Conservation (phyloP, 106 monocot species). For the Gastrodia elata region DNA sequence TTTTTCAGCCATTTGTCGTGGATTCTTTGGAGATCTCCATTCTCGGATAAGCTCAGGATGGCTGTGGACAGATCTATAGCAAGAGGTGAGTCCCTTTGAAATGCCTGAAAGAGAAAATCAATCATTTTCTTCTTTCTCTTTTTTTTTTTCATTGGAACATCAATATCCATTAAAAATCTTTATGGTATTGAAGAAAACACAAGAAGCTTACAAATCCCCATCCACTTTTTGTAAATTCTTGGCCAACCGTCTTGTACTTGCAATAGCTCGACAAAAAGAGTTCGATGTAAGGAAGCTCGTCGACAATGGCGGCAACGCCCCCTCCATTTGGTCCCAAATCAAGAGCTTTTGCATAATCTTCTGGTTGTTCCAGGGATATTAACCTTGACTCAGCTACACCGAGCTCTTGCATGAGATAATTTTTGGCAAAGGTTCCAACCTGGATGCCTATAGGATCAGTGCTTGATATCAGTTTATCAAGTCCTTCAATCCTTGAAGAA, state of each 20-base stretch:
- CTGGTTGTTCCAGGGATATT: constrained; percentile 36
- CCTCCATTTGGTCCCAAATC: constrained; percentile 52
- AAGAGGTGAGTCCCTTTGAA: constrained; percentile 90
- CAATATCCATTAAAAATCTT: background rate
- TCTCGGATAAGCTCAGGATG: constrained; percentile 76
- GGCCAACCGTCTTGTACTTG: constrained; percentile 63
- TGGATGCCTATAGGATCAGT: constrained; percentile 70
- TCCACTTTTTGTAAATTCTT: constrained; percentile 79
- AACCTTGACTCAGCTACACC: constrained; percentile 54
- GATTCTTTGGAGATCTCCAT: constrained; percentile 81
- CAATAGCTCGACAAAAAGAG: constrained; percentile 71
- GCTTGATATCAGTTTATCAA: constrained; percentile 67
- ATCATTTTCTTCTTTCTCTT: too few relatives aligned
- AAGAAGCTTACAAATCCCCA: constrained; percentile 87
- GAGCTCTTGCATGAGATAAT: constrained; percentile 65
- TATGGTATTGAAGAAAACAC: background rate
- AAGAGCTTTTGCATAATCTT: constrained; percentile 60
- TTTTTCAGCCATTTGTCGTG: constrained; percentile 68
- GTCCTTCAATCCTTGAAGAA: constrained; percentile 51
- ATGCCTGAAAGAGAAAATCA: constrained; percentile 39
- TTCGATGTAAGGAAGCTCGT: constrained; percentile 71
- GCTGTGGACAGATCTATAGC: constrained; percentile 85
- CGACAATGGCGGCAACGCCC: constrained; percentile 78
- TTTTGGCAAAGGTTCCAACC: constrained; percentile 60
- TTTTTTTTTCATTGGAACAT: too few relatives aligned